Conservation (phyloP, 2,329 filamentous ascomycete species). For the Calonectria pauciramosa region DNA sequence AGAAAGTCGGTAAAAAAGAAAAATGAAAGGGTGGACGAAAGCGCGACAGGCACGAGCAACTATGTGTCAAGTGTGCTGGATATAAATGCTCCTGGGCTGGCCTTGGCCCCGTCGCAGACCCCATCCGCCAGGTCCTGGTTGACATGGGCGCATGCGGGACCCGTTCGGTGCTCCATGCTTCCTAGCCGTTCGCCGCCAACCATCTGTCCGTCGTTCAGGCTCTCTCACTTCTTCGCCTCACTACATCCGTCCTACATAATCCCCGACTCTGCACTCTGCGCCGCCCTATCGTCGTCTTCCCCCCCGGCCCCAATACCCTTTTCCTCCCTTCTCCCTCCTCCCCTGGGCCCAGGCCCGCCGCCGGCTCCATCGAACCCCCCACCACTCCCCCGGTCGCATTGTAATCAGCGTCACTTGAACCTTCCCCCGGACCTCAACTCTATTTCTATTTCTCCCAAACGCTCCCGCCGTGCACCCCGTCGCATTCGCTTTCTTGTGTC, state of each 20-base stretch:
- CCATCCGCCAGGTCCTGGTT: neutral
- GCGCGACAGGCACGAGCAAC: neutral
- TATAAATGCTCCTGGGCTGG: neutral
- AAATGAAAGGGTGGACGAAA: neutral
- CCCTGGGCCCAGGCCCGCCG: neutral
- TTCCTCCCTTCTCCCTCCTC: neutral
- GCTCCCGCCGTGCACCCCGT: neutral
- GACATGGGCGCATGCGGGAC: conserved; percentile 4
- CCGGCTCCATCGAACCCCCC: neutral
- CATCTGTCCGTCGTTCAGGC: neutral
- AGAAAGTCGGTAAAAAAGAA: neutral
- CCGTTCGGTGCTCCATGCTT: conserved; percentile 12
- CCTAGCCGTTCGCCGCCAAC: conserved; percentile 5
- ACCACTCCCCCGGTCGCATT: conserved; percentile 1
- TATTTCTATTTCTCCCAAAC: conserved; percentile 14
- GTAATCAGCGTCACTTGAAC: conserved; percentile 2
- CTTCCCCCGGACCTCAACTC: conserved; percentile 7
- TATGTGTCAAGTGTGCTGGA: neutral
- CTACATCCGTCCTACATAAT: neutral
- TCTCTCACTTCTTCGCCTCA: neutral
- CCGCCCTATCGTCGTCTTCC: neutral
- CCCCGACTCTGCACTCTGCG: neutral
- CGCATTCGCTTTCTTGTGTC: neutral
- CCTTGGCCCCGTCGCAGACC: neutral
- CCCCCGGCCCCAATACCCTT: neutral